Base-by-base conservation (phyloP, 257 asterid genomes). In the Buddleja alternifolia region DNA sequence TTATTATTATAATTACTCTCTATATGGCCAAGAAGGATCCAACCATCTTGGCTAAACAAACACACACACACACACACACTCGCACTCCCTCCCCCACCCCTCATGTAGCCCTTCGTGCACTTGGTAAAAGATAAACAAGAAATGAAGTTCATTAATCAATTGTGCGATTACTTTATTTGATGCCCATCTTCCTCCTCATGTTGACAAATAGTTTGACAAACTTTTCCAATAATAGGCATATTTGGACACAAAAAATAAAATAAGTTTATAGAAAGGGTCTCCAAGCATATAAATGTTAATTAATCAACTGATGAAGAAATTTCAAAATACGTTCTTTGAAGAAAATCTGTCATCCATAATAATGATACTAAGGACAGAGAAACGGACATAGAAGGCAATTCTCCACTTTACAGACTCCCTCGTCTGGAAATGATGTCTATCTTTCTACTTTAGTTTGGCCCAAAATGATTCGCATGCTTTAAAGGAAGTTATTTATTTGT, bases 281-380 rank as follows among this genome's bases (percentile, higher is more conserved):
- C 39, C 39, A 7, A 73, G 36, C 45, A 19, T 24, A 21, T 45
- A 45, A 46, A 37, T 69, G 44, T 34, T 16, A 54, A 47, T 14
- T 54, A 56, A 47, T 47, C 51, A 53, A 56, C 16, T 48, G 69
- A 54, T 61, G 74, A 37, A 44, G 42, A 44, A 46, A 32, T 34
- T 48, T 29, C 56, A 60, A 42, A 67, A 59, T 55, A 45, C 21
- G 59, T 19, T 10, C 37, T 36, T 39, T 42, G 10, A 7, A 29
- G 34, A 29, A 5, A 29, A 5, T 29, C 34, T 29, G 5, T 29
- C 3, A 29, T 2, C 5, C 3, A 29, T 29, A 29, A 5, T 29
- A 5, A 29, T 29, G 34, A 29, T 47, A 34, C 67, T 21, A 40
- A 55, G 16, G 55, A 37, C 62, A 66, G 41, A 45, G 8, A 36